A percentile compares a stretch with the other conserved stretches of the same genome.
Evolutionary conservation across 2,329 filamentous ascomycete species (phyloP).

Genomic region (Sporothrix brasiliensis): DNA sequence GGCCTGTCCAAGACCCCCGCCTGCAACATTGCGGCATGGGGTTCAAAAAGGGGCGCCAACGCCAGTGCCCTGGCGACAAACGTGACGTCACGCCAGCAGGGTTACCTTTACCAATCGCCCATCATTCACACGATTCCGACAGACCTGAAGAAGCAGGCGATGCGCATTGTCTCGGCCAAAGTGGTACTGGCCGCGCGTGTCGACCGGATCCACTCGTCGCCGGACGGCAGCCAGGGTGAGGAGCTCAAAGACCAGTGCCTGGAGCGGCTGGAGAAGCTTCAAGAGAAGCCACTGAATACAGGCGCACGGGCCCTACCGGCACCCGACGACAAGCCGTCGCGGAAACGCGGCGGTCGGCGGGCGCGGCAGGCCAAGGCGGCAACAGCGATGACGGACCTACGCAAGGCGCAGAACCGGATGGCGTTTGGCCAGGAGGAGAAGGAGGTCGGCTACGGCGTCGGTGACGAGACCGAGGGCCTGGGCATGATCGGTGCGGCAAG

Average conservation of each 20-base stretch:
- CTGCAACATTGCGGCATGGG: slow-evolving; percentile 88
- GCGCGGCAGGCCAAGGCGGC: slow-evolving; percentile 96
- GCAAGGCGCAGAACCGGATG: slow-evolving; percentile 95
- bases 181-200: slow-evolving; percentile 90
- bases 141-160: slow-evolving; percentile 88
- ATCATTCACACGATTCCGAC: slow-evolving; percentile 82
- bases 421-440: slow-evolving; percentile 94
- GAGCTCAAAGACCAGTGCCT: slow-evolving; percentile 80
- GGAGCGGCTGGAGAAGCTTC: slow-evolving; percentile 87
- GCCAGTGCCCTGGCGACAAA: slow-evolving; percentile 85
- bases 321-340: slow-evolving; percentile 90
- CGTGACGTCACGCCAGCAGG: slow-evolving; percentile 85
- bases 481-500: slow-evolving; percentile 93
- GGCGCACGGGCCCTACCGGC: slow-evolving; percentile 83
- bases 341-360: slow-evolving; percentile 87
- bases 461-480: slow-evolving; percentile 81
- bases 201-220: slow-evolving; percentile 79
- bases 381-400: slow-evolving; percentile 92
- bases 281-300: slow-evolving; percentile 87
- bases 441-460: slow-evolving; percentile 86
- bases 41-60: slow-evolving; percentile 81
- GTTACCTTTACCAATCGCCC: slow-evolving; percentile 88
- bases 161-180: slow-evolving; percentile 93
- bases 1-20: slow-evolving; percentile 89
- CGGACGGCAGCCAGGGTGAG: slow-evolving; percentile 81